Conservation (phyloP, 352 stramenopile species). For the Globisporangium cystogenes region DNA sequence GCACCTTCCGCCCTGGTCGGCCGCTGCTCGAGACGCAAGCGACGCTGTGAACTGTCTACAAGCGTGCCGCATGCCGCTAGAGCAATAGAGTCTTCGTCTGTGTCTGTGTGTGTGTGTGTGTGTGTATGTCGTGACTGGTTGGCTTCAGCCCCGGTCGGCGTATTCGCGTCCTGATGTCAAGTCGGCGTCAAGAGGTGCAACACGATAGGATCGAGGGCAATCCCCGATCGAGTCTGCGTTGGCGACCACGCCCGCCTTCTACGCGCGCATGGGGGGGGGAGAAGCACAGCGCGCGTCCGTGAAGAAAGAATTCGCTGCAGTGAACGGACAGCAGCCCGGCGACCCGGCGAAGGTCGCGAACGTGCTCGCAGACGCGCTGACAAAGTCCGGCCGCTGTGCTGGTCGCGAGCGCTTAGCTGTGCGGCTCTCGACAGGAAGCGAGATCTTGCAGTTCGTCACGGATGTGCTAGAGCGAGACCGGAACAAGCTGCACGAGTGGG, state of each 20-base stretch:
- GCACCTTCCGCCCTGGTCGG: constrained; percentile 52
- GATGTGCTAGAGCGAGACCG: constrained; percentile 3
- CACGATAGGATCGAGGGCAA: no score
- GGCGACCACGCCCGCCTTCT: no score
- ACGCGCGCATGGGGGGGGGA: no score
- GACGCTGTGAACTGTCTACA: constrained; percentile 1
- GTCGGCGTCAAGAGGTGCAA: no score
- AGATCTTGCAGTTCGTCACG: not conserved
- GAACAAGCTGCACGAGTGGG: constrained; percentile 4
- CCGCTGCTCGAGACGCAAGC: constrained; percentile 4
- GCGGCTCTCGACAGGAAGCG: constrained; percentile 3
- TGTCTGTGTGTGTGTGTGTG: no score
- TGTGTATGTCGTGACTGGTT: no score
- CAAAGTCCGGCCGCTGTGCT: constrained; percentile 12
- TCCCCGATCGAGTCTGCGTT: no score
- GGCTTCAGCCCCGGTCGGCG: no score
- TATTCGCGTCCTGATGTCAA: no score
- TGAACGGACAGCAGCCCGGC: constrained; percentile 4
- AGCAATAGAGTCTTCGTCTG: no score
- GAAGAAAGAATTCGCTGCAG: constrained; percentile 7
- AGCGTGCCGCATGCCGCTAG: no score
- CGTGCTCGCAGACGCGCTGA: constrained; percentile 14
- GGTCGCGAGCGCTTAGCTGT: constrained; percentile 6
- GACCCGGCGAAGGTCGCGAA: constrained; percentile 8
- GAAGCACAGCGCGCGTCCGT: no score